Base-by-base conservation (phyloP, 2,329 filamentous ascomycete species). In the Curvularia spicifera region DNA sequence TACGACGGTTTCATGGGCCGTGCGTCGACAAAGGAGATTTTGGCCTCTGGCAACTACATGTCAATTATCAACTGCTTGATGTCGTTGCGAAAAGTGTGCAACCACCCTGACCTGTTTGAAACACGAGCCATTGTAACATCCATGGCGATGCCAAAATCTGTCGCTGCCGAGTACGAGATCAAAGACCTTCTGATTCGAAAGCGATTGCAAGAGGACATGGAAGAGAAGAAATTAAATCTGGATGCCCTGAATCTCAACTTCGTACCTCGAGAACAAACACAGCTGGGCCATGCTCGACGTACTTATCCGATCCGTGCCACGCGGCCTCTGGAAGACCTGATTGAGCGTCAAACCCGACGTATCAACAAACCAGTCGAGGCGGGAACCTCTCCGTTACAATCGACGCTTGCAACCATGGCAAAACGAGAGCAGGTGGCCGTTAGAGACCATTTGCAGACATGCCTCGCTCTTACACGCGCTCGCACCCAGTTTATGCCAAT, bases 51-150 rank as follows among this genome's bases (percentile, higher is more conserved):
- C 28, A 99, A 98, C 71, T 97, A 97, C 75, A 87, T 99, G 63
- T 97, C 93, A 18, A 97, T 99, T 74, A 98, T 98, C 78, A 97
- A 97, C 75, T 98, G 96, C 76, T 81, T 99, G 51, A 97, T 99
- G 93, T 95, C 97, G 74, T 83, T 99, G 52, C 88, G 95, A 48
- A 97, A 98, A 76, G 96, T 99, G 51, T 99, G 95, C 83, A 99
- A 99, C 68, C 95, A 99, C 72, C 96, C 95, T 0, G 95, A 99
- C 78, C 83, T 99, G 8, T 99, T 99, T 70, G 91, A 98, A 67
- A 96, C 96, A 58, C 87, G 95, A 15, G 93, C 93, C 0, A 98
- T 99, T 70, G 95, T 96, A 78, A 99, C 94, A 0, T 98, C 95
- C 1, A 96, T 97, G 76, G 91, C 93, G 3, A 96, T 98, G 90